Evolutionary conservation across 352 stramenopile genomes (phyloP), one percentile per base, ranked within the genome.

Genomic region (Blastocystis sp.): DNA sequence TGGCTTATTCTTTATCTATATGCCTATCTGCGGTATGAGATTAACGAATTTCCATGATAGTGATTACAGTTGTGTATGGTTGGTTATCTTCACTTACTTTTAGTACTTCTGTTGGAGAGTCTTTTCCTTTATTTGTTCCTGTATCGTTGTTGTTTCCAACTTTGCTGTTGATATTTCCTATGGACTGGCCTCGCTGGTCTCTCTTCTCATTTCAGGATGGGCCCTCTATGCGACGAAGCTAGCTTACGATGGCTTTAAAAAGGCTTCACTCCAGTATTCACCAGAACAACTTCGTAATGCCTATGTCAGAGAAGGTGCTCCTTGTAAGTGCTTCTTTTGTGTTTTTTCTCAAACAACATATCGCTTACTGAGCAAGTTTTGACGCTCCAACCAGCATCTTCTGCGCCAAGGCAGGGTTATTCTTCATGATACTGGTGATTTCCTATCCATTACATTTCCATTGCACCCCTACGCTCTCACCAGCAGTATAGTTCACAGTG

Each of bases 401-500:
- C 48, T 78, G 56, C 5, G 78, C 78, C 24, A 89, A 56, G 51
- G n/a, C 30, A 76, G 78, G 78, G 40, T 89, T 89, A 24, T 89
- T 89, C 57, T 75, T 89, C 40, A 89, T 48, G 13, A 89, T 48
- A 27, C 76, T 79, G 1, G 40, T n/a, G 37, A 89, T 78, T 78
- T 89, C 78, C 73, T 84, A 84, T 9, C 17, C 7, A n/a, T 84
- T 11, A 84, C 3, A 40, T 9, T 0, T 13, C 5, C 3, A 15
- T 7, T 22, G 5, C 7, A 68, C 44, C 1, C 27, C 24, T 84
- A 84, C 73, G 27, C 19, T 77, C 51, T 89, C 78, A 68, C 78
- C 78, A 89, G 78, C 40, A 89, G 78, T 76, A 48, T 89, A 89
- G 30, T 42, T 40, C 3, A n/a, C n/a, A 9, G 78, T 89, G 30